phyloP scores from a whole-genome alignment of 176 grass and related monocot genomes.

The Alloteropsis semialata region DNA sequence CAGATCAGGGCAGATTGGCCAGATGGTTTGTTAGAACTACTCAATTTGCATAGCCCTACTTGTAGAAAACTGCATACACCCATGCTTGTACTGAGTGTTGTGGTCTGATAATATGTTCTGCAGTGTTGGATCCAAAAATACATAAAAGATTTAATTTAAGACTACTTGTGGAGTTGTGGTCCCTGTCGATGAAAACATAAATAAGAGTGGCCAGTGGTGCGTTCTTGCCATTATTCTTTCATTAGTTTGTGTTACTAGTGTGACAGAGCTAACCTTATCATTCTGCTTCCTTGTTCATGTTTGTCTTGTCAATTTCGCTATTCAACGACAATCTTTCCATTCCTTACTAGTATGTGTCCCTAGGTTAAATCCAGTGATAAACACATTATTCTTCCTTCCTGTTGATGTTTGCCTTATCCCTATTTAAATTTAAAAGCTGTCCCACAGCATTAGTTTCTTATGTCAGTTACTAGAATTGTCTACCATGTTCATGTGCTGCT shows the following conservation, averaged over 20 bases:
- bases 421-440: not conserved
- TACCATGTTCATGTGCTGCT: not conserved
- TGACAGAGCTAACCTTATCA: not conserved
- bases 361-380: not conserved
- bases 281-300: not conserved
- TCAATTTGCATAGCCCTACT: constrained; percentile 31
- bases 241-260: not conserved
- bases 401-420: not conserved
- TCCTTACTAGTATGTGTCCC: not conserved
- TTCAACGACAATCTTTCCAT: not conserved
- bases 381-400: not conserved
- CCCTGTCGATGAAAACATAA: constrained; percentile 21
- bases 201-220: not conserved
- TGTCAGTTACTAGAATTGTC: not conserved
- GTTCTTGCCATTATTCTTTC: not conserved
- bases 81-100: constrained; percentile 26
- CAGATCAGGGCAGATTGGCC: too few relatives aligned
- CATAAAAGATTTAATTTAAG: not conserved
- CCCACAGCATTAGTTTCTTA: not conserved
- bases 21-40: not conserved
- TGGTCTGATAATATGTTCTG: constrained; percentile 21
- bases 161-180: not conserved
- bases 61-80: constrained; percentile 18
- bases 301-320: not conserved
- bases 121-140: not conserved